Conservation (phyloP, 345 rosid species). For the Eucalyptus coolabah region DNA sequence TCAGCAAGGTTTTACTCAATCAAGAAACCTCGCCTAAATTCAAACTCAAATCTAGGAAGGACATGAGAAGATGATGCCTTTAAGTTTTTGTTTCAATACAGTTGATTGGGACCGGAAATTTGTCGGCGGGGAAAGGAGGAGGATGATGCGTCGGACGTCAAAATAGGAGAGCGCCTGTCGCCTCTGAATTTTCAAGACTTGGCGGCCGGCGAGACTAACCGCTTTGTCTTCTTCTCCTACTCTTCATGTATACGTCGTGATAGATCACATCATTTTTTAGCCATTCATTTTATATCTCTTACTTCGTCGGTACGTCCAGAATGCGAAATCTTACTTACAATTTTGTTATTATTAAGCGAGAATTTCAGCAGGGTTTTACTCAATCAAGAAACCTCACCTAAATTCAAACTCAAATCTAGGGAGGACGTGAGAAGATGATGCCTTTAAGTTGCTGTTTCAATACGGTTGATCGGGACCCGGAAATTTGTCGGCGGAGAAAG, state of each 20-base stretch:
- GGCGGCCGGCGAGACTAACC: not conserved
- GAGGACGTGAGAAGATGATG: no score
- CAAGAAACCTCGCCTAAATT: not conserved
- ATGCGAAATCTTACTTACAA: not conserved
- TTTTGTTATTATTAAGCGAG: not conserved
- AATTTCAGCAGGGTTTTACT: not conserved
- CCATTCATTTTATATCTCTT: no score
- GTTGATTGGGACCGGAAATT: not conserved
- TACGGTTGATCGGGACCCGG: not conserved
- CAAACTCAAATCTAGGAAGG: not conserved
- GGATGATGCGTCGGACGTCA: not conserved
- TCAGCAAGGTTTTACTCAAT: not conserved
- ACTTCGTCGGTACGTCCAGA: not conserved
- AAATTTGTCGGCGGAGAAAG: not conserved
- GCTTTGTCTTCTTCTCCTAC: not conserved
- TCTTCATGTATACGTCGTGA: not conserved
- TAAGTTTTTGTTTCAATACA: not conserved
- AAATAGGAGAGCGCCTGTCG: not conserved
- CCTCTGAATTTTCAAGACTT: not conserved
- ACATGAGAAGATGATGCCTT: not conserved
- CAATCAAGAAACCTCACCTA: not conserved
- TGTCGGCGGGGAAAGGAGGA: not conserved
- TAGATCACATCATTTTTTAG: not conserved
- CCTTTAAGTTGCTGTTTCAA: no score
- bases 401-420: no score